Evolutionary conservation across 768 basidiomycete genomes (phyloP).

Genomic region (Porphyrellus cyaneotinctus): DNA sequence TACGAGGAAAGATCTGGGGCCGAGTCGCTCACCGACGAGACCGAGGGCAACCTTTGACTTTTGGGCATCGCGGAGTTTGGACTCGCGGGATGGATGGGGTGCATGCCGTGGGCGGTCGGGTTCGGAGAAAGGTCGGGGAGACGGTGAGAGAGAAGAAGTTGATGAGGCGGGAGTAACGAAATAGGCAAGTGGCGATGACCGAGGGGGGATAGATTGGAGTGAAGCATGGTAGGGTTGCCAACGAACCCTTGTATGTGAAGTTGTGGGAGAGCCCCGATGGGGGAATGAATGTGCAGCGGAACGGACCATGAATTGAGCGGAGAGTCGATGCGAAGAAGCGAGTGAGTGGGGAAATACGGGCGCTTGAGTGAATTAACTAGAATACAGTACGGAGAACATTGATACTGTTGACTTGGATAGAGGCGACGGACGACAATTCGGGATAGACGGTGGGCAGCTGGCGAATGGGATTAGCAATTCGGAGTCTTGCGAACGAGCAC

Average conservation of each 20-base stretch:
- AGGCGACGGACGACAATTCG: slow-evolving; percentile 12
- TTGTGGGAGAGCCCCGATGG: slow-evolving; percentile 64
- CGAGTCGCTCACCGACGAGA: slow-evolving; percentile 59
- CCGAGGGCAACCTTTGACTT: slow-evolving; percentile 61
- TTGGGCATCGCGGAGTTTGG: slow-evolving; percentile 43
- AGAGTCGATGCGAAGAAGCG: neutral
- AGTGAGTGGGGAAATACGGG: slow-evolving; percentile 7
- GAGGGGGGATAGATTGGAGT: slow-evolving; percentile 34
- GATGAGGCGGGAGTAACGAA: slow-evolving; percentile 58
- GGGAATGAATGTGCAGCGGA: slow-evolving; percentile 50
- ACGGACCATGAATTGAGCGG: slow-evolving; percentile 29
- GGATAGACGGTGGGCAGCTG: slow-evolving; percentile 11
- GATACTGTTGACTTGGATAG: slow-evolving; percentile 18
- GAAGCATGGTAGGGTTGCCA: slow-evolving; percentile 76
- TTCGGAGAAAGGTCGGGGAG: slow-evolving; percentile 38
- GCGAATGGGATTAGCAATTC: slow-evolving; percentile 23
- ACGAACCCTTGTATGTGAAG: slow-evolving; percentile 63
- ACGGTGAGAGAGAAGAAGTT: slow-evolving; percentile 44
- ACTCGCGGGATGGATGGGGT: slow-evolving; percentile 35
- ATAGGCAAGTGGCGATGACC: slow-evolving; percentile 37
- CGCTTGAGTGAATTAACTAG: slow-evolving; percentile 32
- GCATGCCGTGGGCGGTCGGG: slow-evolving; percentile 28
- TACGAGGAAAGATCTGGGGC: neutral
- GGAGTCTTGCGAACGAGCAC: slow-evolving; percentile 31
- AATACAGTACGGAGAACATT: slow-evolving; percentile 35